Conservation (phyloP, 1,284 basidiomycete species). For the Microbotryomycetes sp. region DNA sequence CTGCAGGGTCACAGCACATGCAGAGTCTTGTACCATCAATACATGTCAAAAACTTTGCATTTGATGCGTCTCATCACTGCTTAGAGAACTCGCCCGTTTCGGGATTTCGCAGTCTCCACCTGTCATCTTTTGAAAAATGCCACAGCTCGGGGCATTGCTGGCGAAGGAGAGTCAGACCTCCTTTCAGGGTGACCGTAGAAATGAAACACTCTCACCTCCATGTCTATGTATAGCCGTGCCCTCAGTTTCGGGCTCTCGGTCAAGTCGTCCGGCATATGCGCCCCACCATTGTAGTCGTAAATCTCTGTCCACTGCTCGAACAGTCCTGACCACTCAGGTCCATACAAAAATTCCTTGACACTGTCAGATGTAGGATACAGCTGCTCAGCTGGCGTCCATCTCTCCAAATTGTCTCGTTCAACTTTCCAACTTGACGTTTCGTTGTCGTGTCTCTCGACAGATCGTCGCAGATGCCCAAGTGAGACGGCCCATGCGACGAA, state of each 20-base stretch:
- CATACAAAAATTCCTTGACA: neutral
- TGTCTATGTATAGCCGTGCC: neutral
- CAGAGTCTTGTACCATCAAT: too few relatives aligned
- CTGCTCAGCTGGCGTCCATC: neutral
- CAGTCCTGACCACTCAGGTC: neutral
- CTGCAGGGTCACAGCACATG: too few relatives aligned
- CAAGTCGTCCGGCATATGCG: too few relatives aligned
- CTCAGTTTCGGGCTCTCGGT: neutral
- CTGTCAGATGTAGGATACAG: neutral
- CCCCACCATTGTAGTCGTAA: neutral
- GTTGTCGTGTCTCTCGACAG: neutral
- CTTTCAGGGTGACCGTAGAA: too few relatives aligned
- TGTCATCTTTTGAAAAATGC: neutral
- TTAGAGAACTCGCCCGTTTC: neutral
- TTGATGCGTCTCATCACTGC: too few relatives aligned
- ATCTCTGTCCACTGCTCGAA: neutral
- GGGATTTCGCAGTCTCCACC: neutral
- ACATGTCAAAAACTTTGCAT: too few relatives aligned
- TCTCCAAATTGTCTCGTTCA: neutral
- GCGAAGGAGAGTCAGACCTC: too few relatives aligned
- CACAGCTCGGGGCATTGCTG: neutral
- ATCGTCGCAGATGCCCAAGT: conserved; percentile 5
- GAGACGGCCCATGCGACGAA: conserved; percentile 12
- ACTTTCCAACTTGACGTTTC: neutral
- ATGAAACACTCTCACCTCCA: neutral